Conservation (phyloP, 768 basidiomycete species). For the Cubamyces lactineus region DNA sequence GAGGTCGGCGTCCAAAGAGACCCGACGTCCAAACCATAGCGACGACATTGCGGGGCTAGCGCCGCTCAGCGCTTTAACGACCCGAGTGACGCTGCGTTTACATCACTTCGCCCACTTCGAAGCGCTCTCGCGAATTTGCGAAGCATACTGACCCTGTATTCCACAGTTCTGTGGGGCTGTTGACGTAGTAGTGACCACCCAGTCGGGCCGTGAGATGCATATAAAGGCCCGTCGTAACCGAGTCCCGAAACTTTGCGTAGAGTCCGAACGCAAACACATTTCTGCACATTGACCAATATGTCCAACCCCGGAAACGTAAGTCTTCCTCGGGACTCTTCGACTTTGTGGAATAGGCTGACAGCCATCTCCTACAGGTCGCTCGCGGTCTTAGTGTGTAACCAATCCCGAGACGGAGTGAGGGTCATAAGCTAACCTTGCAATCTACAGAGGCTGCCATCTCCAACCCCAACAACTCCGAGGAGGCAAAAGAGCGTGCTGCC, state of each 20-base stretch:
- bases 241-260: too few relatives aligned
- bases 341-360: too few relatives aligned
- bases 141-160: neutral
- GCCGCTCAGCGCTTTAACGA: too few relatives aligned
- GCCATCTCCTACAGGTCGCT: slow-evolving; percentile 23
- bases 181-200: slow-evolving; percentile 1
- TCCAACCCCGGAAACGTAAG: slow-evolving; percentile 28
- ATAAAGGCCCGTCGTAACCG: too few relatives aligned
- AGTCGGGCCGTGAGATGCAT: too few relatives aligned
- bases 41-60: too few relatives aligned
- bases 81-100: neutral
- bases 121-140: neutral
- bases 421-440: slow-evolving; percentile 7
- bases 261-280: too few relatives aligned
- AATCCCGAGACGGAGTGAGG: neutral
- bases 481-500: slow-evolving; percentile 23
- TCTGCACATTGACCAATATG: too few relatives aligned
- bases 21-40: too few relatives aligned
- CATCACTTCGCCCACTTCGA: neutral
- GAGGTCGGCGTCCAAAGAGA: too few relatives aligned
- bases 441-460: slow-evolving; percentile 21
- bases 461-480: slow-evolving; percentile 27
- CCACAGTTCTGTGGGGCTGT: neutral
- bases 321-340: too few relatives aligned
- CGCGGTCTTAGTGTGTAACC: slow-evolving; percentile 21